A percentile compares a stretch with the other conserved stretches of the same genome.
Evolutionary conservation across 2,329 filamentous ascomycete species (phyloP).

Genomic region (Emydomyces testavorans): DNA sequence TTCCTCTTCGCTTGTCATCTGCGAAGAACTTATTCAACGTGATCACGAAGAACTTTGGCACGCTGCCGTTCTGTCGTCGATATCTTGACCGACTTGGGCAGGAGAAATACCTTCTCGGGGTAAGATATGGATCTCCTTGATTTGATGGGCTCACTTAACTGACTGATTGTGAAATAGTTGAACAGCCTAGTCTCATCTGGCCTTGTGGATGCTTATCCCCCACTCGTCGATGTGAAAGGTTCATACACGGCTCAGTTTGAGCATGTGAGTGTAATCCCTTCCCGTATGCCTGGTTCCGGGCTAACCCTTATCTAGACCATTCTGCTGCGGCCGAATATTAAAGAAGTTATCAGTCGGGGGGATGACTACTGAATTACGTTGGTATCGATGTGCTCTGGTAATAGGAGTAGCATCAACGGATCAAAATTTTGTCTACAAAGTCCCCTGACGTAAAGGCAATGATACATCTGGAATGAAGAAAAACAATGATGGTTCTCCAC

Average conservation of each 20-base stretch:
- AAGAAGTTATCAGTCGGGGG: constrained; percentile 77
- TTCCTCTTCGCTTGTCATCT: constrained; percentile 64
- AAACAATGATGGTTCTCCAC: not conserved
- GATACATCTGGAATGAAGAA: not conserved
- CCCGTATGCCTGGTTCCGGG: not conserved
- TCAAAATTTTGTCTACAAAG: not conserved
- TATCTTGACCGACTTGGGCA: constrained; percentile 89
- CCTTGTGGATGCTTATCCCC: constrained; percentile 83
- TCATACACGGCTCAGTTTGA: constrained; percentile 91
- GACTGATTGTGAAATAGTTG: constrained; percentile 43
- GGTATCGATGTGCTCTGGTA: constrained; percentile 12
- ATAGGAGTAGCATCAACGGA: constrained; percentile 4
- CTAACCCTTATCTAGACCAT: constrained; percentile 47
- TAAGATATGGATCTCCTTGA: constrained; percentile 36
- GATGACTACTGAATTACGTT: constrained; percentile 85
- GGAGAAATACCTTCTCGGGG: constrained; percentile 84
- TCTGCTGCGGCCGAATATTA: constrained; percentile 64
- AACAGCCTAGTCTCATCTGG: constrained; percentile 74
- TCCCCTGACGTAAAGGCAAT: not conserved
- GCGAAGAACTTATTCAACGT: constrained; percentile 75
- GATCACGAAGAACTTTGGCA: constrained; percentile 95
- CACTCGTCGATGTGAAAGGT: constrained; percentile 81
- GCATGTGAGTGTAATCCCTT: constrained; percentile 54
- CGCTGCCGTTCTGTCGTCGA: constrained; percentile 76
- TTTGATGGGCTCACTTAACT: not conserved